Evolutionary conservation across 78 protist genomes (phyloP).

Genomic region (Dictyostelium capitatum): DNA sequence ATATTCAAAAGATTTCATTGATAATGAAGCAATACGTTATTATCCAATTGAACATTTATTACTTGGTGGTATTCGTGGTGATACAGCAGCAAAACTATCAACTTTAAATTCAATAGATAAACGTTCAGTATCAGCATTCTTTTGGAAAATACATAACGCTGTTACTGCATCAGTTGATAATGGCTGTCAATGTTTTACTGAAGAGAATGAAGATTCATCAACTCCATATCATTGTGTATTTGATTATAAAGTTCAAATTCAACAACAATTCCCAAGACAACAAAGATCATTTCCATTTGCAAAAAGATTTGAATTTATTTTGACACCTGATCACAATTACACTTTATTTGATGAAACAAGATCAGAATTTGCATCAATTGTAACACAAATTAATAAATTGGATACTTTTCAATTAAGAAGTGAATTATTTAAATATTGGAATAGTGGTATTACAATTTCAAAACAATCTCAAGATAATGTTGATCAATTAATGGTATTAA

Average conservation of each 20-base stretch:
- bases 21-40: conserved; percentile 30
- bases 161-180: not conserved
- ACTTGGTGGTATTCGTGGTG: conserved; percentile 27
- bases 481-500: not conserved
- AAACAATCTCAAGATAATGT: not conserved
- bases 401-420: conserved; percentile 3
- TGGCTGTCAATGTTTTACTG: conserved; percentile 12
- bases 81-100: not conserved
- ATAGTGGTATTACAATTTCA: not conserved
- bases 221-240: conserved; percentile 12
- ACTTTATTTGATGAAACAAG: not conserved
- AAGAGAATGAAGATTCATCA: conserved; percentile 4
- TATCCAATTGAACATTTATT: conserved; percentile 35
- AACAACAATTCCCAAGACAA: not conserved
- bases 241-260: not conserved
- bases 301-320: conserved; percentile 24
- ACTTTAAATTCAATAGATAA: not conserved
- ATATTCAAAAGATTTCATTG: not conserved
- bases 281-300: conserved; percentile 14
- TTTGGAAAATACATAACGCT: conserved; percentile 30
- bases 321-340: conserved; percentile 9
- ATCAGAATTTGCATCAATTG: not conserved
- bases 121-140: not conserved
- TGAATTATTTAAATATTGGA: conserved; percentile 14
- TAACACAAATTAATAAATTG: not conserved